Percentiles rank a stretch among this genome's conserved stretches.
Evolutionary conservation across 768 basidiomycete genomes (phyloP).

Genomic region (Hypsizygus marmoreus): DNA sequence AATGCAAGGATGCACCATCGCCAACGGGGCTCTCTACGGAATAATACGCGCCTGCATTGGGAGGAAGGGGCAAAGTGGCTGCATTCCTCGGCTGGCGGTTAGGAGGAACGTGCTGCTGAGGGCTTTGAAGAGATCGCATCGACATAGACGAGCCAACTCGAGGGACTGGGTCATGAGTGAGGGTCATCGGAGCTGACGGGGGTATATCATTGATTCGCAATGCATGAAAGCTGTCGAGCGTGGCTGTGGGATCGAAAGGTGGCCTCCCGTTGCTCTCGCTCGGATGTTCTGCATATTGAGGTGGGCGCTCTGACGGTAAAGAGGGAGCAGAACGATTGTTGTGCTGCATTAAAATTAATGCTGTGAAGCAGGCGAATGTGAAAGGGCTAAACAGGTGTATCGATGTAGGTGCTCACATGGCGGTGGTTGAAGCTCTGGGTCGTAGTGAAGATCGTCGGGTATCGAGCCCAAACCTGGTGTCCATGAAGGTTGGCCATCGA

Average conservation of each 20-base stretch:
- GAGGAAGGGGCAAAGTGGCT: slow-evolving; percentile 39
- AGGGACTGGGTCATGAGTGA: slow-evolving; percentile 47
- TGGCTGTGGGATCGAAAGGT: slow-evolving; percentile 47
- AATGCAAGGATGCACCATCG: slow-evolving; percentile 29
- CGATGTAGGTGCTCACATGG: slow-evolving; percentile 18
- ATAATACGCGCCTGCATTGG: slow-evolving; percentile 8
- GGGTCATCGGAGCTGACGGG: slow-evolving; percentile 28
- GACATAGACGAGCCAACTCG: slow-evolving; percentile 64
- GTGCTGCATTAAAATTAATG: slow-evolving; percentile 40
- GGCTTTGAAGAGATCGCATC: slow-evolving; percentile 33
- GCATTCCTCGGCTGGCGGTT: slow-evolving; percentile 41
- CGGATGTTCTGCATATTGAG: slow-evolving; percentile 30
- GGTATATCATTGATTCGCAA: slow-evolving; percentile 49
- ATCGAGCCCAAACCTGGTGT: slow-evolving; percentile 15
- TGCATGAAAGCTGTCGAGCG: slow-evolving; percentile 53
- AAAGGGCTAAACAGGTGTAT: neutral
- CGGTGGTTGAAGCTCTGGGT: slow-evolving; percentile 15
- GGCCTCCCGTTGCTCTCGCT: slow-evolving; percentile 26
- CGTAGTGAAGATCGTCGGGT: slow-evolving; percentile 20
- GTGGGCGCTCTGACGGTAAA: slow-evolving; percentile 40
- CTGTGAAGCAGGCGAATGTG: slow-evolving; percentile 6
- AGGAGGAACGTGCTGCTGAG: slow-evolving; percentile 22
- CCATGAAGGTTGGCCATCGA: slow-evolving; percentile 16
- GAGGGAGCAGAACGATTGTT: slow-evolving; percentile 51
- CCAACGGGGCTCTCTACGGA: slow-evolving; percentile 10